Base-by-base conservation (phyloP, 306 rosid species). In the Casuarina glauca region DNA sequence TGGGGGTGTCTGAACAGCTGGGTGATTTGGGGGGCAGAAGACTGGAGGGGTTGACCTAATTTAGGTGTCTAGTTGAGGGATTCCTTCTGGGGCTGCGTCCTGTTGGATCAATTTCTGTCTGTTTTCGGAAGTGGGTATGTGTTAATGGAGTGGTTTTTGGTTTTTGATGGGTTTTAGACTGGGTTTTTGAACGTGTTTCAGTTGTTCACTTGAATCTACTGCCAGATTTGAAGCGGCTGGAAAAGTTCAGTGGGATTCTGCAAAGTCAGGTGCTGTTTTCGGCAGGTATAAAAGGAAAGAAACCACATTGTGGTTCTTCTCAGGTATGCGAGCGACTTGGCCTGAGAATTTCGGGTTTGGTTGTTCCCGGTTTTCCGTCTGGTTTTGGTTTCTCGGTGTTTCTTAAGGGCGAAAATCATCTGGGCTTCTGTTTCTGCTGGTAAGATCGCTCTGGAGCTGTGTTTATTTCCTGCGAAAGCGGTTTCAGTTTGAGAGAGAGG, bases 31-130 rank as follows among this genome's bases (percentile, higher is more conserved):
- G 49, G 79, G 79, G 32, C n/a, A 73, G 79, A 69, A 69, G 38
- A 46, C 70, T 85, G 84, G 74, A 70, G 91, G 89, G 86, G 96
- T 89, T 94, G 89, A 86, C 93, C 93, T 92, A 88, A 87, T 78
- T 82, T 76, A 1, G 52, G 76, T 83, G 49, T 79, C 75, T 85
- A 74, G 69, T 70, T 82, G 69, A 77, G 70, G 68, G 17, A 52
- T 74, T 45, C 39, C 42, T 74, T 32, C 54, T 76, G 69, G 70
- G 74, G 52, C 68, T 79, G 69, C 53, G 72, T 72, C 45, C 72
- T 82, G 69, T 60, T 69, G 78, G 73, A 76, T 74, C 78, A 52
- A 70, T 79, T 81, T 70, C 39, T 66, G 61, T 61, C 57, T 42
- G 44, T 58, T 81, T 70, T 74, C 77, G 78, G 75, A 61, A 73